Conservation (phyloP, 2,329 filamentous ascomycete genomes). For the Thielaviopsis musarum region DNA sequence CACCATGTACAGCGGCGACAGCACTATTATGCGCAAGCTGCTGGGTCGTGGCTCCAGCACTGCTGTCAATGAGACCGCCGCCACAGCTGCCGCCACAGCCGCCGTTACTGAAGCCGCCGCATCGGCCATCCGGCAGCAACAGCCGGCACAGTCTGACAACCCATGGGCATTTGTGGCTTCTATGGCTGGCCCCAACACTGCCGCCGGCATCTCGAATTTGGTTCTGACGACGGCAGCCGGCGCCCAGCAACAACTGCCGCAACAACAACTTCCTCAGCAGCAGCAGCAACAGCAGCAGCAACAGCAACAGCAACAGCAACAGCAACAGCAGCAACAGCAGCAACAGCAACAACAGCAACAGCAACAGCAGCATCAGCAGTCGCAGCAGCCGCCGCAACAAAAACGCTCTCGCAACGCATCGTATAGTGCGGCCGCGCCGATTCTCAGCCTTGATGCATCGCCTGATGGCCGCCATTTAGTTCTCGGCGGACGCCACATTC, state of each 20-base stretch:
- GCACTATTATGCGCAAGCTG: constrained; percentile 43
- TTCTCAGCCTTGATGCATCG: constrained; percentile 40
- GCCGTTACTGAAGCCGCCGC: constrained; percentile 20
- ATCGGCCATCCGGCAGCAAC: background rate
- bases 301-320: background rate
- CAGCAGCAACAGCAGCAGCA: constrained; percentile 24
- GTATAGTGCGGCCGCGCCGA: constrained; percentile 34
- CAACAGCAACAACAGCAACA: no score
- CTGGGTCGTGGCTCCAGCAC: constrained; percentile 36
- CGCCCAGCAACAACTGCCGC: background rate
- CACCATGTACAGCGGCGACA: constrained; percentile 17
- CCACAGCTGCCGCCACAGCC: constrained; percentile 25
- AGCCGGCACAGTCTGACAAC: background rate
- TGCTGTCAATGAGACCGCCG: constrained; percentile 27
- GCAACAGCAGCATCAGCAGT: background rate
- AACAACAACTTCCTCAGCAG: background rate
- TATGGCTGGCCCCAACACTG: background rate
- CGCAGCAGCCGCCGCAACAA: constrained; percentile 24
- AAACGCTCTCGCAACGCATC: constrained; percentile 38
- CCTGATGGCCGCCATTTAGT: constrained; percentile 38
- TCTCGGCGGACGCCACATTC: constrained; percentile 41
- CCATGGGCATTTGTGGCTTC: background rate
- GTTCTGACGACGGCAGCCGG: background rate
- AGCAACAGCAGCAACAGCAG: constrained; percentile 24
- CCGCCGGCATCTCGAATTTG: background rate